These are phyloP conservation scores for Alternaria sp. DNA, from an alignment of 2,329 filamentous ascomycete genomes.

Conservation along the genomic window DNA sequence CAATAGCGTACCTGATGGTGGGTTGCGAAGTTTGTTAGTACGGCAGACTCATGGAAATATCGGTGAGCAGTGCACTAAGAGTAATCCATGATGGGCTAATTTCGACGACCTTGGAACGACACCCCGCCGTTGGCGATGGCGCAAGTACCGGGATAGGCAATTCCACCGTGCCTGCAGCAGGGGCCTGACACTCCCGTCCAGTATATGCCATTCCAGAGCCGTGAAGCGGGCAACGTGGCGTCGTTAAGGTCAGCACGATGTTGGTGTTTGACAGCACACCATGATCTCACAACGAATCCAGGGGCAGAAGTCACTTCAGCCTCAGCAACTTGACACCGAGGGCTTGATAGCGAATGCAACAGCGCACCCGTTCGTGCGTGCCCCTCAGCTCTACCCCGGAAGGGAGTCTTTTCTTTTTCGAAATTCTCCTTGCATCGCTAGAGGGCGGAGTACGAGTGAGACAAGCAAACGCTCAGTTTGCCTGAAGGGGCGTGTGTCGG, in stretches of 20 bases:
- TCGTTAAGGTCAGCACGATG: slow-evolving; percentile 31
- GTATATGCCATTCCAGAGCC: slow-evolving; percentile 20
- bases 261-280: slow-evolving; percentile 27
- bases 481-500: slow-evolving; percentile 26
- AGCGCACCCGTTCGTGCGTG: slow-evolving; percentile 17
- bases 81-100: slow-evolving; percentile 35
- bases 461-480: slow-evolving; percentile 31
- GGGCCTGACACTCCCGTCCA: slow-evolving; percentile 31
- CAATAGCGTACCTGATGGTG: slow-evolving; percentile 32
- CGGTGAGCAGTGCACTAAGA: slow-evolving; percentile 40
- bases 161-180: slow-evolving; percentile 38
- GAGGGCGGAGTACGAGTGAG: slow-evolving; percentile 28
- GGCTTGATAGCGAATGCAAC: slow-evolving; percentile 17
- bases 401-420: slow-evolving; percentile 1
- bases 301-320: slow-evolving; percentile 19
- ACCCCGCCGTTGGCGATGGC: slow-evolving; percentile 36
- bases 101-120: slow-evolving; percentile 36
- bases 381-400: slow-evolving; percentile 6
- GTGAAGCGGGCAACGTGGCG: slow-evolving; percentile 30
- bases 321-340: slow-evolving; percentile 16
- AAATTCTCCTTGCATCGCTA: slow-evolving; percentile 24
- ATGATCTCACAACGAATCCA: slow-evolving; percentile 18
- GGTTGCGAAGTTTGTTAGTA: slow-evolving; percentile 34
- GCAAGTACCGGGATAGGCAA: slow-evolving; percentile 37
- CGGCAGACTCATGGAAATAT: slow-evolving; percentile 40